Conservation (phyloP, 306 rosid species). For the Carpinus fangiana region DNA sequence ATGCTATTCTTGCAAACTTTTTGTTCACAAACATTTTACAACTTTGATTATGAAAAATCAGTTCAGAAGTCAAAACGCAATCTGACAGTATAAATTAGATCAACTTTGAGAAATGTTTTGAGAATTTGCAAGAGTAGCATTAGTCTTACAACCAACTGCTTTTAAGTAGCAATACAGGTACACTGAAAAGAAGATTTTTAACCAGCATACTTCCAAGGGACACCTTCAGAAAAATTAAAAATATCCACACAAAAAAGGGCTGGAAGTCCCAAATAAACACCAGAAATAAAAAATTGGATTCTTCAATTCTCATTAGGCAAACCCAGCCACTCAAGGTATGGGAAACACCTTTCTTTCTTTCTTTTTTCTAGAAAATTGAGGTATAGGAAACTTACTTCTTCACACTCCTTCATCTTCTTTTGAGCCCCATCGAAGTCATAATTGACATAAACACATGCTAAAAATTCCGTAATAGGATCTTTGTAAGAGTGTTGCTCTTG, state of each 20-base stretch:
- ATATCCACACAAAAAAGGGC: too few relatives aligned
- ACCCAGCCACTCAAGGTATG: neutral
- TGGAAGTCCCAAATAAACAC: neutral
- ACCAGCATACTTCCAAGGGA: neutral
- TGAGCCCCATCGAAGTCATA: slow-evolving; percentile 96
- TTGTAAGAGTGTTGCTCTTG: slow-evolving; percentile 85
- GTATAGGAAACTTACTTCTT: slow-evolving; percentile 68
- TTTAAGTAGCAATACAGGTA: too few relatives aligned
- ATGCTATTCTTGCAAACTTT: neutral
- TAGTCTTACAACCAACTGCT: too few relatives aligned
- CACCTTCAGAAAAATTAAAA: too few relatives aligned
- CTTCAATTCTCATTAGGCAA: neutral
- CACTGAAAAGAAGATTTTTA: too few relatives aligned
- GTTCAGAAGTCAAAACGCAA: neutral
- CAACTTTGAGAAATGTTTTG: too few relatives aligned
- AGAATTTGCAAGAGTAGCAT: neutral
- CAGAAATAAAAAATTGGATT: neutral
- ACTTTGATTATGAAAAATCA: neutral
- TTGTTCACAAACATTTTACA: neutral
- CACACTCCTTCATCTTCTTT: slow-evolving; percentile 95
- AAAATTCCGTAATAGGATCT: slow-evolving; percentile 91
- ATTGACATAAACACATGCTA: slow-evolving; percentile 86
- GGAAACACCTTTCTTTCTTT: neutral
- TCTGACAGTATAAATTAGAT: neutral
- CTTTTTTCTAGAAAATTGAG: neutral